Conservation (phyloP, 1,139 yeast genomes). For the Meyerozyma elateridarum region DNA sequence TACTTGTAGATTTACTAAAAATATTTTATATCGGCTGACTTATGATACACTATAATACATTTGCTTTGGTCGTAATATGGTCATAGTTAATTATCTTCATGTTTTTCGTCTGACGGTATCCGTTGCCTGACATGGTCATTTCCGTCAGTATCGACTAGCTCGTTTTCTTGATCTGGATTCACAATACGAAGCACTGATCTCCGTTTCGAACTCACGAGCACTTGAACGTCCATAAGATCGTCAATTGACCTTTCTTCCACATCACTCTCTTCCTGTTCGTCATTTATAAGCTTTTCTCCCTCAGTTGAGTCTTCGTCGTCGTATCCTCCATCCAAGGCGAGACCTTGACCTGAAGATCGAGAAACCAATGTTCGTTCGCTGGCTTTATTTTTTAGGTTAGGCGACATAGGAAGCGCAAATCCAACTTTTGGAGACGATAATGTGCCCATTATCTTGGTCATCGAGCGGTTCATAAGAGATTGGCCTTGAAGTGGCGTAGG, state of each 20-base stretch:
- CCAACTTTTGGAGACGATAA: constrained; percentile 15
- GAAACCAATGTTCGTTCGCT: constrained; percentile 1
- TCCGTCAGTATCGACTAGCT: neutral
- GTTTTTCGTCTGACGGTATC: constrained; percentile 3
- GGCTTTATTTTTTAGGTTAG: constrained; percentile 1
- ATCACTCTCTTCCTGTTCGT: constrained; percentile 9
- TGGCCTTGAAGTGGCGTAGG: constrained; percentile 5
- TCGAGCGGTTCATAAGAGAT: constrained; percentile 18
- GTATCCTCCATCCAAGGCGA: neutral
- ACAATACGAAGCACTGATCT: constrained; percentile 57
- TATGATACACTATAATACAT: constrained; percentile 1
- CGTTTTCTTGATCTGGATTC: constrained; percentile 22
- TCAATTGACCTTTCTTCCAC: constrained; percentile 23
- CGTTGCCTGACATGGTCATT: constrained; percentile 3
- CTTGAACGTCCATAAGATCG: constrained; percentile 62
- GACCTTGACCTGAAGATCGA: neutral
- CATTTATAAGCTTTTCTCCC: constrained; percentile 9
- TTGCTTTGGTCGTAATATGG: neutral
- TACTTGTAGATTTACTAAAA: too few species aligned
- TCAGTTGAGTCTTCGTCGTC: constrained; percentile 6
- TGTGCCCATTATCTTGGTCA: constrained; percentile 20
- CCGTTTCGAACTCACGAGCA: constrained; percentile 67
- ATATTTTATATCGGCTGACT: too few species aligned
- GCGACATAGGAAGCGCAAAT: constrained; percentile 7
- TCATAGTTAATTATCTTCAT: neutral